phyloP scores from a whole-genome alignment of 345 rosid genomes.

The Mallotus nudiflorus region DNA sequence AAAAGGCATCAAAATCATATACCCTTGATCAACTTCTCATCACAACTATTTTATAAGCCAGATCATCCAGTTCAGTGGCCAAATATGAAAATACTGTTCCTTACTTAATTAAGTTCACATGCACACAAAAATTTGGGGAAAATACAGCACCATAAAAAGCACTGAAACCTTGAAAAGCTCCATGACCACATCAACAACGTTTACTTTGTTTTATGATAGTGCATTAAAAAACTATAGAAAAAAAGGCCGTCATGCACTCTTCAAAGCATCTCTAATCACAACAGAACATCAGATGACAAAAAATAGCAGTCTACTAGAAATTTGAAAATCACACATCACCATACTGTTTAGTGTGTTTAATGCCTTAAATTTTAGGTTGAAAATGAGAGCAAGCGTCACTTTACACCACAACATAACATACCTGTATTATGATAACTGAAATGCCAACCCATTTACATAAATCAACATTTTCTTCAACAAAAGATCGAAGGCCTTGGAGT shows the following conservation, averaged over 20 bases:
- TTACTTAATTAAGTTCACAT: not conserved
- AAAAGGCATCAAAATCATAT: not conserved
- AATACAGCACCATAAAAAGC: not conserved
- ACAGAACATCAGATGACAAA: not conserved
- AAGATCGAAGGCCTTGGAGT: conserved; percentile 60
- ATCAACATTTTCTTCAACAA: conserved; percentile 64
- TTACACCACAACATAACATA: conserved; percentile 20
- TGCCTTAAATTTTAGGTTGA: not conserved
- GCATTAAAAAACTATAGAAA: not conserved
- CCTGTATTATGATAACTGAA: conserved; percentile 66
- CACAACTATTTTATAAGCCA: not conserved
- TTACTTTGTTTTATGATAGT: not conserved
- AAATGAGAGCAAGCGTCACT: not conserved
- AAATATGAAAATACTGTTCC: not conserved
- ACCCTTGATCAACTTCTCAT: not conserved
- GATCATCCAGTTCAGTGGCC: not conserved
- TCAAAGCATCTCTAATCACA: not conserved
- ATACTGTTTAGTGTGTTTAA: not conserved
- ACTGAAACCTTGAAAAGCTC: not conserved
- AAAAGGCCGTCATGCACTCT: not conserved
- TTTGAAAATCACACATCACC: not conserved
- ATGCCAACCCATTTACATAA: conserved; percentile 88
- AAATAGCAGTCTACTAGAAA: not conserved
- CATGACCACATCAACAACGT: not conserved
- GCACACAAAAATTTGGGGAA: not conserved